Base-by-base conservation (phyloP, 768 basidiomycete genomes). In the Gyrodon lividus region DNA sequence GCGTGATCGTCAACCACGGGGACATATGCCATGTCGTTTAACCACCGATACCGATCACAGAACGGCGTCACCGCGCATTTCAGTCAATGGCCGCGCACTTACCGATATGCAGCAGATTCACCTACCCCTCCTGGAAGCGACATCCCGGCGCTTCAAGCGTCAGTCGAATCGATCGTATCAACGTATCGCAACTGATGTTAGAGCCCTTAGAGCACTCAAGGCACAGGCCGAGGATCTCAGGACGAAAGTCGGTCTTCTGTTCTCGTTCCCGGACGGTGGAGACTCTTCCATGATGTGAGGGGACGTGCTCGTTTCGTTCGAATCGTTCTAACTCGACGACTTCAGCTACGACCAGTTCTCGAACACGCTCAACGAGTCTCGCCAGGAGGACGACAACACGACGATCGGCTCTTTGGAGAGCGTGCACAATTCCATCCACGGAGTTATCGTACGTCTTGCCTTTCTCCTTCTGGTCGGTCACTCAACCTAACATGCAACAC, bases 301-400 rank as follows among this genome's bases (percentile, higher is more conserved):
- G 24, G 9, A n/a, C 34, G 7, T 17, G 12, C 20, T 40, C 6
- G 19, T 23, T 20, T 5, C 1, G 9, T 37, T 26, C 17, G 22
- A 9, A 17, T 22, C 17, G 6, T 34, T 22, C 24, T 59, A 26
- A 51, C 38, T 14, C 13, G 2, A 51, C 40, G 13, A 14, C n/a
- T 41, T 17, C 17, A 66, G 66, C 22, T 67, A 66, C 42, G 64
- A 68, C 17, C 59, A 64, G 12, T 68, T 66, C 33, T 67, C 66
- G n/a, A 66, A 66, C 52, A 54, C 55, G 5, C 48, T 22, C 6
- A 52, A 58, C 13, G 51, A 61, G 22, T 65, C 66, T n/a, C 52
- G 54, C 6, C 46, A 58, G 24, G 50, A 52, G 0, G 52, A 31
- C 6, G 56, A 54, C 30, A 51, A 51, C 14, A 23, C 26, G 33